These are phyloP conservation scores for Dictyostelium firmibasis DNA, from an alignment of 78 protist genomes.

Conservation along the genomic window DNA sequence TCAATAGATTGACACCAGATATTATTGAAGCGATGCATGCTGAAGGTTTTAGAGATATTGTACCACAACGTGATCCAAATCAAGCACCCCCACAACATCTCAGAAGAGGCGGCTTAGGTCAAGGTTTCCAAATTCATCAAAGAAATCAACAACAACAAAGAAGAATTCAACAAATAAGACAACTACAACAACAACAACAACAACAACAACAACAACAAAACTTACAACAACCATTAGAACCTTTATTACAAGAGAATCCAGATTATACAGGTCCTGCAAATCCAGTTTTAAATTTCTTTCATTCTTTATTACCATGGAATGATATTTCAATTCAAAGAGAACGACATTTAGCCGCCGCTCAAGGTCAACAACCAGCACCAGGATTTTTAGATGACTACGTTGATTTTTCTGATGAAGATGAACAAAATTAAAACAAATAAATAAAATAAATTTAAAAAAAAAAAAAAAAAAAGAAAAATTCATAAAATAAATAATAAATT, in stretches of 20 bases:
- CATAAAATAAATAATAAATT: too few species aligned
- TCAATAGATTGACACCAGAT: constrained; percentile 64
- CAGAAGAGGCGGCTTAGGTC: constrained; percentile 56
- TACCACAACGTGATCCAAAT: constrained; percentile 30
- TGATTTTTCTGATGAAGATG: constrained; percentile 54
- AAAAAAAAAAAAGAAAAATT: too few species aligned
- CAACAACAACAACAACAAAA: constrained; percentile 45
- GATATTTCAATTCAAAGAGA: not conserved
- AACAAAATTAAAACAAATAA: not conserved
- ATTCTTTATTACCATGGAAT: constrained; percentile 67
- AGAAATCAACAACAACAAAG: constrained; percentile 15
- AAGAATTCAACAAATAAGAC: not conserved
- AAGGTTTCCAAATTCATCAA: constrained; percentile 47
- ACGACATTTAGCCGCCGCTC: not conserved
- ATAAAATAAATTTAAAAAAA: too few species aligned
- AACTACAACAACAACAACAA: constrained; percentile 1
- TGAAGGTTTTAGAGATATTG: constrained; percentile 37
- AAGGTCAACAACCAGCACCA: constrained; percentile 30
- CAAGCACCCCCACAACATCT: constrained; percentile 27
- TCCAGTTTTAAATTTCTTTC: constrained; percentile 45
- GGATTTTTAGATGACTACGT: constrained; percentile 71
- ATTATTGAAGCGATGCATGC: constrained; percentile 46
- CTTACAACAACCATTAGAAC: constrained; percentile 7
- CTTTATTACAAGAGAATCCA: constrained; percentile 8
- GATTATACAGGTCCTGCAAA: constrained; percentile 12